These are phyloP conservation scores for Triticum urartu DNA, from an alignment of 176 grass and related monocot species.

Conservation along the genomic window DNA sequence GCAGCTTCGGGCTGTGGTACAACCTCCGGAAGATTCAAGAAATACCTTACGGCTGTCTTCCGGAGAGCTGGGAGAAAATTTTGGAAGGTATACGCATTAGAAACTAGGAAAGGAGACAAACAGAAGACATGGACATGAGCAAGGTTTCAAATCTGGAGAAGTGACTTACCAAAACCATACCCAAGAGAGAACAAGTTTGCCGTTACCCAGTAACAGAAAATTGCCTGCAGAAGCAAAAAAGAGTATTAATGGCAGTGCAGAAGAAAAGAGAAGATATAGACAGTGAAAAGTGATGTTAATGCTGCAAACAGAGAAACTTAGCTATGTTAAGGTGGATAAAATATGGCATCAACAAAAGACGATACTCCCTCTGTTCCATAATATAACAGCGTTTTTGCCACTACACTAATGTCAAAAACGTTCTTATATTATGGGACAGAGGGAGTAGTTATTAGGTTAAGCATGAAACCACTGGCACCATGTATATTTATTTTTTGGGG, in stretches of 20 bases:
- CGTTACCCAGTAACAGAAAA: slow-evolving; percentile 94
- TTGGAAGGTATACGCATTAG: background rate
- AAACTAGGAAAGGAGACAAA: background rate
- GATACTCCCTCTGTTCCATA: too few relatives aligned
- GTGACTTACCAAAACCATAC: slow-evolving; percentile 64
- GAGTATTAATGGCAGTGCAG: background rate
- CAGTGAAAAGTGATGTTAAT: background rate
- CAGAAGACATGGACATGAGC: background rate
- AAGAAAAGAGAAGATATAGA: background rate
- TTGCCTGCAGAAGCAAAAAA: slow-evolving; percentile 52
- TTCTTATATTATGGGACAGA: too few relatives aligned
- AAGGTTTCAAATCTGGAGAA: background rate
- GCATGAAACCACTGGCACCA: background rate
- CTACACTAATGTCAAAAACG: too few relatives aligned
- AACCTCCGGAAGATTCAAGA: slow-evolving; percentile 56
- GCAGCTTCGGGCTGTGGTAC: slow-evolving; percentile 24
- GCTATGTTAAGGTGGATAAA: background rate
- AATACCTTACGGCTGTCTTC: slow-evolving; percentile 50
- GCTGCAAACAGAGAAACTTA: background rate
- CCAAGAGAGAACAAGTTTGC: slow-evolving; percentile 86
- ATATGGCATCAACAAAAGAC: background rate
- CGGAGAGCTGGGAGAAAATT: slow-evolving; percentile 46
- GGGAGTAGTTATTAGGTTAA: background rate
- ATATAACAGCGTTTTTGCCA: too few relatives aligned
- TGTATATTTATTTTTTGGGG: background rate